Evolutionary conservation across 2,329 filamentous ascomycete species (phyloP), one percentile per base, ranked within the genome.

Genomic region (Penicillium sp.): DNA sequence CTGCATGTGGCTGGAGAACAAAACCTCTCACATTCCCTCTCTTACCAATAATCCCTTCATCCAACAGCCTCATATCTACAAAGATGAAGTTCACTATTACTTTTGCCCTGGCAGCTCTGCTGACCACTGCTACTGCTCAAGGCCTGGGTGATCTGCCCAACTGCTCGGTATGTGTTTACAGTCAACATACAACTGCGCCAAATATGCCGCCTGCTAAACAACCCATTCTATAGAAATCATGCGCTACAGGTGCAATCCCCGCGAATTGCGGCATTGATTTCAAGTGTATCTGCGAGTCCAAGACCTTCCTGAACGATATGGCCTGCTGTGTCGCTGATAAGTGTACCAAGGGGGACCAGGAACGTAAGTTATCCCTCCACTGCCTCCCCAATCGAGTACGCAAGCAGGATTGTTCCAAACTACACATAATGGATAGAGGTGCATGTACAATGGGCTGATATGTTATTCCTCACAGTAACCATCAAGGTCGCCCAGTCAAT

Each of bases 61-160:
- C 30, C 38, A 35, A 14, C 48, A 25, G 11, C 28, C 28, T 9
- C 37, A 26, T 17, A 28, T 16, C 33, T 43, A n/a, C 40, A 37
- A 48, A 47, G 74, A 83, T 83, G 81, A 82, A 80, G 74, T 57
- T 74, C 59, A 69, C 80, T 64, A 70, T 82, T 61, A 69, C 78
- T 58, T 71, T 84, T 64, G 78, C 82, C 62, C 72, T 84, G 45
- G 77, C 82, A 63, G 78, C 79, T 73, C 73, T 85, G 56, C 78
- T 81, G 60, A 72, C 75, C 58, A 69, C 76, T 28, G 74, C 67
- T n/a, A 60, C 65, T 47, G 81, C 81, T 37, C 82, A 84, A 67
- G 64, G 66, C 37, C 66, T 79, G 54, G 62, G 66, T 30, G 67
- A 64, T 37, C 77, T 83, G 46, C 85, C 82, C 16, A 56, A 60